Evolutionary conservation across 495 filamentous ascomycete species (phyloP).

Genomic region (Penicillium paxilli): DNA sequence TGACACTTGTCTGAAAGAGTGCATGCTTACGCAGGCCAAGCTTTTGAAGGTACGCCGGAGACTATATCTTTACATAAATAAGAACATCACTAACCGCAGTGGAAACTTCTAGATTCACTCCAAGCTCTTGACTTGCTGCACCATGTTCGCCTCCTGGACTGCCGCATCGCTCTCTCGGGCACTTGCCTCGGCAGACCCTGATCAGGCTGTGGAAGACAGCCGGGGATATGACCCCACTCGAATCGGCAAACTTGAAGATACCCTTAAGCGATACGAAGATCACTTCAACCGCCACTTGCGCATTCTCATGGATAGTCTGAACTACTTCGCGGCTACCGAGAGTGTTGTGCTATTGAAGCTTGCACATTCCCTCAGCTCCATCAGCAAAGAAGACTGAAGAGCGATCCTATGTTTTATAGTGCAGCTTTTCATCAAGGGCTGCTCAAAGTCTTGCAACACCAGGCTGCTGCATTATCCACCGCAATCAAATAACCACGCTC

Average conservation of each 20-base stretch:
- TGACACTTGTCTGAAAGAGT: slow-evolving; percentile 96
- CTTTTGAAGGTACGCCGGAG: slow-evolving; percentile 69
- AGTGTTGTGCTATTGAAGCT: slow-evolving; percentile 90
- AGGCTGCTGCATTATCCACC: background rate
- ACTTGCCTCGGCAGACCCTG: slow-evolving; percentile 74
- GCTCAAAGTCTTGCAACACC: background rate
- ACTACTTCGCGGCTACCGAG: slow-evolving; percentile 96
- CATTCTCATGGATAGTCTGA: slow-evolving; percentile 86
- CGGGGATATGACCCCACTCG: slow-evolving; percentile 59
- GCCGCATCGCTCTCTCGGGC: slow-evolving; percentile 70
- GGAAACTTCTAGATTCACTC: slow-evolving; percentile 75
- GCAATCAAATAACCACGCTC: background rate
- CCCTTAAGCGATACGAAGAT: slow-evolving; percentile 82
- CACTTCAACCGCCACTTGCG: slow-evolving; percentile 90
- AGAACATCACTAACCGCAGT: background rate
- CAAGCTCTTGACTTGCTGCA: slow-evolving; percentile 90
- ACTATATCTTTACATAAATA: background rate
- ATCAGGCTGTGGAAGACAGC: slow-evolving; percentile 55
- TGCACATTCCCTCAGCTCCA: slow-evolving; percentile 48
- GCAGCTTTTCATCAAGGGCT: background rate
- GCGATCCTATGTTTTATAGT: background rate
- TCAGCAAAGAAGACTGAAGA: slow-evolving; percentile 41
- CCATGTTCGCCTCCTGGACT: slow-evolving; percentile 86
- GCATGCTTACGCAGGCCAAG: slow-evolving; percentile 97
- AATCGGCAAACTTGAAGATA: slow-evolving; percentile 77